These are phyloP conservation scores for Stemphylium lycopersici DNA, from an alignment of 2,329 filamentous ascomycete species.

Conservation along the genomic window DNA sequence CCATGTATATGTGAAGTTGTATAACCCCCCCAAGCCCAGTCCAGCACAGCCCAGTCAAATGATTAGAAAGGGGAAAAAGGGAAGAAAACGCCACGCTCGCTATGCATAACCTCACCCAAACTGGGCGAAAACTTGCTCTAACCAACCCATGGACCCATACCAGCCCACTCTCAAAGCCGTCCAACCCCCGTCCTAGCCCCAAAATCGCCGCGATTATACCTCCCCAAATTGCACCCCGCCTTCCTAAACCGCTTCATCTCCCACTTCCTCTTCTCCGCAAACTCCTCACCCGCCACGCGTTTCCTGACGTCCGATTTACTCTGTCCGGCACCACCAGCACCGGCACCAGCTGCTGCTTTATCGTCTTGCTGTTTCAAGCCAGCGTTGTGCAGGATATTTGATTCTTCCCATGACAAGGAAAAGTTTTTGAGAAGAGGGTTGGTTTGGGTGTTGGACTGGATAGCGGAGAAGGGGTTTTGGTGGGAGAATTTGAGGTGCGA, in stretches of 20 bases:
- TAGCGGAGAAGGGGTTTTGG: slow-evolving; percentile 35
- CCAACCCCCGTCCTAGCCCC: slow-evolving; percentile 45
- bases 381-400: slow-evolving; percentile 31
- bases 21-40: too few species aligned
- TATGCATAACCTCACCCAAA: too few species aligned
- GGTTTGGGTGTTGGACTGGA: slow-evolving; percentile 30
- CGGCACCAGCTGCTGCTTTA: neutral
- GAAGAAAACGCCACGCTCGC: too few species aligned
- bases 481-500: slow-evolving; percentile 37
- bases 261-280: slow-evolving; percentile 36
- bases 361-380: neutral
- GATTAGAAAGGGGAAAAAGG: too few species aligned
- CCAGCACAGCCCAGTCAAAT: too few species aligned
- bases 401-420: slow-evolving; percentile 40
- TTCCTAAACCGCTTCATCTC: slow-evolving; percentile 45
- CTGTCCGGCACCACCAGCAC: slow-evolving; percentile 19
- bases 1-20: too few species aligned
- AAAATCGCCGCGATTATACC: slow-evolving; percentile 47
- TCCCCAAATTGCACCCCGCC: slow-evolving; percentile 40
- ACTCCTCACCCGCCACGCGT: slow-evolving; percentile 33
- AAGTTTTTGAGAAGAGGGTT: slow-evolving; percentile 39
- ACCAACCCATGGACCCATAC: neutral
- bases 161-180: slow-evolving; percentile 41
- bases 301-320: slow-evolving; percentile 32
- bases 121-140: too few species aligned